These are phyloP conservation scores for Phytophthora pinifolia DNA, from an alignment of 352 stramenopile genomes.

Conservation along the genomic window DNA sequence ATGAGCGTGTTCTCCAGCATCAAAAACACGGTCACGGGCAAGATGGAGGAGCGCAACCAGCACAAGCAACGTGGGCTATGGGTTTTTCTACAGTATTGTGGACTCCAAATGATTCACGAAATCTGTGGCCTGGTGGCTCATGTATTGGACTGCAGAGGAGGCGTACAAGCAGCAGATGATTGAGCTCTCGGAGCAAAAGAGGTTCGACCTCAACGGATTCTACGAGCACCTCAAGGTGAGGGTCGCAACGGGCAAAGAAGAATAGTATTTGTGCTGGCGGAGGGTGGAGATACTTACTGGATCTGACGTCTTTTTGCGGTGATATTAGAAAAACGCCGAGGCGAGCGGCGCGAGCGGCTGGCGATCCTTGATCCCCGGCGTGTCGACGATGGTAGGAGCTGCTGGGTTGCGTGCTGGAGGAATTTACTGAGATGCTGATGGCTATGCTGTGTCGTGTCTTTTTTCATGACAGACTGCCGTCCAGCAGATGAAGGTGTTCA, in stretches of 20 bases:
- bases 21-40: slow-evolving; percentile 67
- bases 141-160: slow-evolving; percentile 39
- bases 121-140: neutral
- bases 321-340: slow-evolving; percentile 76
- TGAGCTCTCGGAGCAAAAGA: slow-evolving; percentile 60
- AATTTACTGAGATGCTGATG: slow-evolving; percentile 7
- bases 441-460: slow-evolving; percentile 6
- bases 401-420: neutral
- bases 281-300: neutral
- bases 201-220: slow-evolving; percentile 75
- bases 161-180: slow-evolving; percentile 80
- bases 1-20: slow-evolving; percentile 79
- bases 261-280: neutral
- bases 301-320: slow-evolving; percentile 1
- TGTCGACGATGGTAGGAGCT: slow-evolving; percentile 68
- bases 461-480: slow-evolving; percentile 57
- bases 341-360: slow-evolving; percentile 69
- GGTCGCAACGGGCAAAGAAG: neutral
- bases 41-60: slow-evolving; percentile 83
- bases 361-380: slow-evolving; percentile 78
- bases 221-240: slow-evolving; percentile 68
- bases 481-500: slow-evolving; percentile 84
- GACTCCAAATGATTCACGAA: neutral
- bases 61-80: slow-evolving; percentile 59
- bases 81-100: neutral